These are phyloP conservation scores for Pholiota microspora DNA, from an alignment of 768 basidiomycete genomes.

Conservation along the genomic window DNA sequence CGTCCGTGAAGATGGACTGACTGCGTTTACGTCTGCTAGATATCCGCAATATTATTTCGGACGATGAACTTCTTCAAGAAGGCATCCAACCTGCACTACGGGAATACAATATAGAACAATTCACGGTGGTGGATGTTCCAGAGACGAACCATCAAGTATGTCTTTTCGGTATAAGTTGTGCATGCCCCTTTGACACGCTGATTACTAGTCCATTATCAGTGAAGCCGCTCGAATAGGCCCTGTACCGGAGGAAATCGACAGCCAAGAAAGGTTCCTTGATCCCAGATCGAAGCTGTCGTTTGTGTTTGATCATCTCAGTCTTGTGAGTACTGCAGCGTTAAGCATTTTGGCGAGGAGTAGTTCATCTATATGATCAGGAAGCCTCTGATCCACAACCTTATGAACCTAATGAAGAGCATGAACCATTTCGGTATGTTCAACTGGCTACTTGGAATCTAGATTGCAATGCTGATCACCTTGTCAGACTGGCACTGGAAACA, in stretches of 20 bases:
- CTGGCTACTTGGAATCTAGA: background rate
- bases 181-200: slow-evolving; percentile 17
- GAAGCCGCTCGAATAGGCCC: slow-evolving; percentile 55
- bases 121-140: slow-evolving; percentile 84
- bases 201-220: slow-evolving; percentile 75
- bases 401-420: slow-evolving; percentile 61
- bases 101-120: slow-evolving; percentile 87
- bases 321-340: slow-evolving; percentile 54
- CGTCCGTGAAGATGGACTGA: slow-evolving; percentile 1
- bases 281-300: slow-evolving; percentile 79
- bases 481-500: slow-evolving; percentile 69
- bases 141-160: slow-evolving; percentile 73
- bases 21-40: slow-evolving; percentile 43
- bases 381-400: slow-evolving; percentile 68
- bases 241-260: slow-evolving; percentile 39
- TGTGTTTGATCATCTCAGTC: slow-evolving; percentile 78
- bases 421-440: slow-evolving; percentile 68
- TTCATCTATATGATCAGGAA: slow-evolving; percentile 46
- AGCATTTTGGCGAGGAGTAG: background rate
- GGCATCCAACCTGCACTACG: slow-evolving; percentile 76
- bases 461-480: background rate
- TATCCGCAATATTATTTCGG: slow-evolving; percentile 83
- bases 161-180: slow-evolving; percentile 8
- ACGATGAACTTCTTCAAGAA: slow-evolving; percentile 80
- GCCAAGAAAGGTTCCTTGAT: slow-evolving; percentile 69